Percentiles rank a stretch among this genome's conserved stretches.
phyloP scores from a whole-genome alignment of 1,284 basidiomycete genomes.

The Earliella scabrosa region DNA sequence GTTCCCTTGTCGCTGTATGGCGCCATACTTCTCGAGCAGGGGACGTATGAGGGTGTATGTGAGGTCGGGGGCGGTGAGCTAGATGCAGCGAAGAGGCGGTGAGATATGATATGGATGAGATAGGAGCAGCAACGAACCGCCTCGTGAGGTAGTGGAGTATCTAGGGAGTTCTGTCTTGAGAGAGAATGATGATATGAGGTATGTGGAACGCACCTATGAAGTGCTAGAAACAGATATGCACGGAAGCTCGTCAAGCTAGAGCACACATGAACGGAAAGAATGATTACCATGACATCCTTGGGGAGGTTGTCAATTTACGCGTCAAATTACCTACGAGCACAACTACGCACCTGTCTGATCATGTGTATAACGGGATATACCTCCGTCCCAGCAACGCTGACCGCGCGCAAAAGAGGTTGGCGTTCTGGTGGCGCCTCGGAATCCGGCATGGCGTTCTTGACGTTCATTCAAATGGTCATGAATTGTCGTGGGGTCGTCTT shows the following conservation, averaged over 20 bases:
- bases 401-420: slow-evolving; percentile 44
- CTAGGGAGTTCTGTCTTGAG: slow-evolving; percentile 38
- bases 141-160: slow-evolving; percentile 78
- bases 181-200: slow-evolving; percentile 1
- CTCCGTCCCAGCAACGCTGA: slow-evolving; percentile 53
- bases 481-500: neutral
- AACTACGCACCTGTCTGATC: slow-evolving; percentile 58
- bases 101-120: neutral
- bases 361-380: slow-evolving; percentile 80
- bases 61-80: slow-evolving; percentile 83
- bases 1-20: slow-evolving; percentile 66
- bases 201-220: slow-evolving; percentile 55
- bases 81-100: slow-evolving; percentile 13
- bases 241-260: neutral
- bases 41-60: slow-evolving; percentile 86
- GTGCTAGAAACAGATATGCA: slow-evolving; percentile 41
- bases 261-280: neutral
- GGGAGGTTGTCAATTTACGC: slow-evolving; percentile 8
- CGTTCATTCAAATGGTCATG: slow-evolving; percentile 13
- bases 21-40: slow-evolving; percentile 73
- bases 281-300: slow-evolving; percentile 67
- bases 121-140: slow-evolving; percentile 46
- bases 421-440: slow-evolving; percentile 26
- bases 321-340: too few species aligned
- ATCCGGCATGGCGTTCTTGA: slow-evolving; percentile 17